Percentiles rank a stretch among this genome's conserved stretches.
phyloP scores from a whole-genome alignment of 169 alveolate species.

The Pseudocohnilembus persalinus region DNA sequence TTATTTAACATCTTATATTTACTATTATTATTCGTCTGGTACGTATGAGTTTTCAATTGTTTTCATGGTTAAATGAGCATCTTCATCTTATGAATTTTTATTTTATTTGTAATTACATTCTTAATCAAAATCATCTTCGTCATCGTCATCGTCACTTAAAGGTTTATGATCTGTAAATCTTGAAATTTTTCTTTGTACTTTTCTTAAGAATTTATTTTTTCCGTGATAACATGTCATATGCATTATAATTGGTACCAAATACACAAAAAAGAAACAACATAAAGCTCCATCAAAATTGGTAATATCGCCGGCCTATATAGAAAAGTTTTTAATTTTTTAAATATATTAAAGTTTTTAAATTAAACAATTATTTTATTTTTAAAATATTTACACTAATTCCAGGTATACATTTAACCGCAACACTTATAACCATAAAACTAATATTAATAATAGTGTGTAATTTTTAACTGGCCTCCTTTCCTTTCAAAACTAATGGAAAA shows the following conservation, averaged over 20 bases:
- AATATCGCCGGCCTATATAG: slow-evolving; percentile 4
- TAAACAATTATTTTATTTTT: background rate
- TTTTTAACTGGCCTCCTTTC: background rate
- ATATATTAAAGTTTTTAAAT: background rate
- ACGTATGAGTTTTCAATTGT: no score
- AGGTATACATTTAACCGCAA: background rate
- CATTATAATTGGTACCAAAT: slow-evolving; percentile 3
- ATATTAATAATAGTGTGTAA: background rate
- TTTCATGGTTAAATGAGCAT: no score
- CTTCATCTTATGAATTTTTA: no score
- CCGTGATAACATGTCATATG: slow-evolving; percentile 26
- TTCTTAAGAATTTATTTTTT: background rate
- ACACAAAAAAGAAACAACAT: slow-evolving; percentile 12
- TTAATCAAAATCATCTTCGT: background rate
- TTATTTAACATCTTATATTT: no score
- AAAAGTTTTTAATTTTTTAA: no score
- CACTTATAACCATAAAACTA: background rate
- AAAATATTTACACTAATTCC: background rate
- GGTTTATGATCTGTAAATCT: background rate
- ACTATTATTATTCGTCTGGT: no score
- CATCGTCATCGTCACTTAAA: background rate
- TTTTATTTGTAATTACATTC: background rate
- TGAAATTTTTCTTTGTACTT: background rate
- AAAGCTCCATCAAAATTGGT: slow-evolving; percentile 21
- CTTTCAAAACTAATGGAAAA: background rate